A percentile compares a stretch with the other conserved stretches of the same genome.
These are phyloP conservation scores for Voacanga thouarsii DNA, from an alignment of 257 asterid genomes.

Conservation along the genomic window DNA sequence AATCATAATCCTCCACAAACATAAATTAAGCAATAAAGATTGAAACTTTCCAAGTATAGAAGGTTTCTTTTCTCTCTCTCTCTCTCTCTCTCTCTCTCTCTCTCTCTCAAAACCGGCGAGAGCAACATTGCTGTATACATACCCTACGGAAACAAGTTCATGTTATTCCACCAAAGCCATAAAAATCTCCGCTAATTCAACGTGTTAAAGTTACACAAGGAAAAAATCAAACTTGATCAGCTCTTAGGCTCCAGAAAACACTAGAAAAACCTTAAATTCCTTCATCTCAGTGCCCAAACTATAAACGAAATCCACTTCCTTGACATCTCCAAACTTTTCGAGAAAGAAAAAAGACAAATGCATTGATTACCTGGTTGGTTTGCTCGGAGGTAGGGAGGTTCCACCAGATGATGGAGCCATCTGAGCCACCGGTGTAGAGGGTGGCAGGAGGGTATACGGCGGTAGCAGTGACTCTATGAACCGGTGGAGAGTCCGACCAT, in stretches of 20 bases:
- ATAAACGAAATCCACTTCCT: neutral
- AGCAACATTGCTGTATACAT: neutral
- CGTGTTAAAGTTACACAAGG: neutral
- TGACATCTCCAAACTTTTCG: neutral
- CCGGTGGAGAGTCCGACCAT: slow-evolving; percentile 91
- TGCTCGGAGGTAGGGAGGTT: slow-evolving; percentile 43
- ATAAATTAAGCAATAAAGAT: slow-evolving; percentile 5
- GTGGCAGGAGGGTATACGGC: slow-evolving; percentile 70
- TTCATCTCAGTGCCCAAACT: neutral
- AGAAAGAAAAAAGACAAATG: neutral
- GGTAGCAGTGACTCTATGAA: slow-evolving; percentile 77
- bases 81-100: too few relatives aligned
- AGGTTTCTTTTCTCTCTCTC: too few relatives aligned
- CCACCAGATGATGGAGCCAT: slow-evolving; percentile 99
- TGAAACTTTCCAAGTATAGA: neutral
- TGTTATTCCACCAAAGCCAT: neutral
- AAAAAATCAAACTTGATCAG: neutral
- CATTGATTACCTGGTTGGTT: slow-evolving; percentile 22
- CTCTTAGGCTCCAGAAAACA: neutral
- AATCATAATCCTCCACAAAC: slow-evolving; percentile 15
- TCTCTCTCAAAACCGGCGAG: too few relatives aligned
- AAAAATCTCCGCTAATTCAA: neutral
- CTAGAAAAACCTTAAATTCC: neutral
- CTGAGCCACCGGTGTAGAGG: slow-evolving; percentile 95
- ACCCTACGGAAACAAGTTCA: neutral